A percentile compares a stretch with the other conserved stretches of the same genome.
Evolutionary conservation across 768 basidiomycete species (phyloP).

Genomic region (Serendipita sp.): DNA sequence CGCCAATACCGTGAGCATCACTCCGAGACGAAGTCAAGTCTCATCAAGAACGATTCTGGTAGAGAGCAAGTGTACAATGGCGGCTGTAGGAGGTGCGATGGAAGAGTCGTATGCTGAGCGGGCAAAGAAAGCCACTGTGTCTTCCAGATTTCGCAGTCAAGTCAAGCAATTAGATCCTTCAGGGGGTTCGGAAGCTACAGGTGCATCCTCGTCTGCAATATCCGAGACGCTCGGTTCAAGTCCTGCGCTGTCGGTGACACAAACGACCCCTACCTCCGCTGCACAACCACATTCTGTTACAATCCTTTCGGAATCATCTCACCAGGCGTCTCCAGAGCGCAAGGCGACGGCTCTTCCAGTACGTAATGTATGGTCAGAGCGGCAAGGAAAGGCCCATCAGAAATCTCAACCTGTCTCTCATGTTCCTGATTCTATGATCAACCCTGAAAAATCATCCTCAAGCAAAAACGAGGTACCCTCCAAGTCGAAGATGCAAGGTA

Average conservation of each 20-base stretch:
- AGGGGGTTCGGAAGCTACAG: not conserved
- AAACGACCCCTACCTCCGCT: not conserved
- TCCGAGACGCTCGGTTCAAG: not conserved
- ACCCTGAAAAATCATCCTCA: too few species aligned
- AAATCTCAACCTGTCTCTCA: too few species aligned
- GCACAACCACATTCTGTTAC: not conserved
- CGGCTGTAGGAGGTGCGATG: not conserved
- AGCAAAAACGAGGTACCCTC: too few species aligned
- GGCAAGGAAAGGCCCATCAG: not conserved
- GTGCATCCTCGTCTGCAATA: not conserved
- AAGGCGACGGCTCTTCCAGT: not conserved
- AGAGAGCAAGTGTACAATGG: not conserved
- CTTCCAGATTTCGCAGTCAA: not conserved
- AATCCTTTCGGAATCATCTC: not conserved
- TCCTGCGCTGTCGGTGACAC: not conserved
- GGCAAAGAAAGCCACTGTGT: not conserved
- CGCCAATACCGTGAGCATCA: too few species aligned
- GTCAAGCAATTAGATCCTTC: not conserved
- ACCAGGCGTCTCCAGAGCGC: not conserved
- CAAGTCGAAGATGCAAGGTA: too few species aligned
- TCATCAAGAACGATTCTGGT: not conserved
- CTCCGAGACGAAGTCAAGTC: too few species aligned
- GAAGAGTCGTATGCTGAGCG: slow-evolving; percentile 1
- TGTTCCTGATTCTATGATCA: too few species aligned
- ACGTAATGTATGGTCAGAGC: not conserved